A percentile compares a stretch with the other conserved stretches of the same genome.
These are phyloP conservation scores for Globisporangium sylvaticum DNA, from an alignment of 352 stramenopile species.

Conservation along the genomic window DNA sequence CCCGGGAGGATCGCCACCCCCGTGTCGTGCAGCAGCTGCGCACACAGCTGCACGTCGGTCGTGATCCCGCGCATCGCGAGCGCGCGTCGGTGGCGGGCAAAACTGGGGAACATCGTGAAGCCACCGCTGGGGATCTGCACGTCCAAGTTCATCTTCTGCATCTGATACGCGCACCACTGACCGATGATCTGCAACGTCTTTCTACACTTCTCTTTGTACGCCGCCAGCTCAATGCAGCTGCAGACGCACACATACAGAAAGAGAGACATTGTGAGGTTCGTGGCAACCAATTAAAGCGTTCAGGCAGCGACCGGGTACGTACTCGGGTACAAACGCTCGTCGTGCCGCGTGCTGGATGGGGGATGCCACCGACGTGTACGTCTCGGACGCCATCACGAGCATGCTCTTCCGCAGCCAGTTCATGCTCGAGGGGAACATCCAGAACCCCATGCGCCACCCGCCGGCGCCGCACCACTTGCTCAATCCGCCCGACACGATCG, in stretches of 20 bases:
- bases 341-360: constrained; percentile 84
- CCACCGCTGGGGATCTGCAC: constrained; percentile 71
- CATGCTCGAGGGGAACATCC: constrained; percentile 76
- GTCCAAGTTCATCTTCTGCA: constrained; percentile 82
- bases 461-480: constrained; percentile 88
- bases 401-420: constrained; percentile 82
- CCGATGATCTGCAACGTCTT: constrained; percentile 82
- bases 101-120: constrained; percentile 86
- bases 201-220: constrained; percentile 81
- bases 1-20: constrained; percentile 82
- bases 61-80: constrained; percentile 56
- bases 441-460: constrained; percentile 87
- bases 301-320: constrained; percentile 14
- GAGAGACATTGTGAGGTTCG: background rate
- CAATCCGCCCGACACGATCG: constrained; percentile 82
- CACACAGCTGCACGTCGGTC: constrained; percentile 72
- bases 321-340: constrained; percentile 75
- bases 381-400: constrained; percentile 88
- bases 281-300: background rate
- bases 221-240: constrained; percentile 70
- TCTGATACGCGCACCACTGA: constrained; percentile 77
- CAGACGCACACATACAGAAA: background rate
- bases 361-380: constrained; percentile 83
- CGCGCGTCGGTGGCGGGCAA: constrained; percentile 62
- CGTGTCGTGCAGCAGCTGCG: constrained; percentile 76